Evolutionary conservation across 2,329 filamentous ascomycete species (phyloP).

Genomic region (Aspergillus bombycis): DNA sequence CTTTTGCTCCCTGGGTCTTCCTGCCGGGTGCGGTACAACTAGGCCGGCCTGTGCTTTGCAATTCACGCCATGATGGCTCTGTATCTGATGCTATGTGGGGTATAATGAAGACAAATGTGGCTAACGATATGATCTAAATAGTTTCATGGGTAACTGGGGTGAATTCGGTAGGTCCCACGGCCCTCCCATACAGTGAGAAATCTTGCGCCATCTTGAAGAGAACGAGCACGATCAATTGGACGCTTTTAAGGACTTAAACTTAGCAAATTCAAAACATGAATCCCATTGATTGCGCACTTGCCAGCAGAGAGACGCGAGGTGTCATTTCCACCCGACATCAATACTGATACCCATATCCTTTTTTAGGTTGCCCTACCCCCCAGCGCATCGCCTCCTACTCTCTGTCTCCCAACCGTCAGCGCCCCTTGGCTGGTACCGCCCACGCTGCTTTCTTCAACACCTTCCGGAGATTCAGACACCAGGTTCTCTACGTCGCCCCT

Average conservation of each 20-base stretch:
- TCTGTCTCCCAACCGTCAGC: conserved; percentile 84
- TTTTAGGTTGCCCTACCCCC: conserved; percentile 40
- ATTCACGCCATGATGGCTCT: not conserved
- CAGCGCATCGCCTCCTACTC: conserved; percentile 71
- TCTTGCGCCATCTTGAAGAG: conserved; percentile 1
- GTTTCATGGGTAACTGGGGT: conserved; percentile 76
- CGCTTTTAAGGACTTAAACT: not conserved
- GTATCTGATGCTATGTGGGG: not conserved
- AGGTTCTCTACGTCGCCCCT: conserved; percentile 87
- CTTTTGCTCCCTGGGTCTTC: conserved; percentile 8
- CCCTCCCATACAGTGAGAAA: conserved; percentile 7
- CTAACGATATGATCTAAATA: conserved; percentile 44
- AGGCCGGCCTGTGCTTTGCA: not conserved
- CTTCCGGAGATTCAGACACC: conserved; percentile 80
- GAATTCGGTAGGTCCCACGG: conserved; percentile 66
- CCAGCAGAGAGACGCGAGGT: not conserved
- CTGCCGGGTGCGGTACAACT: conserved; percentile 7
- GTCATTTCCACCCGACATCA: not conserved
- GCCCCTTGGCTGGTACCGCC: conserved; percentile 75
- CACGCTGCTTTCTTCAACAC: conserved; percentile 93
- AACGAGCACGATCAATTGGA: conserved; percentile 6
- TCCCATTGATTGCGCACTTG: not conserved
- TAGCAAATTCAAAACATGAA: not conserved
- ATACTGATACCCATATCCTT: conserved; percentile 1
- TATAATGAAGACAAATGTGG: conserved; percentile 2